Conservation (phyloP, 306 rosid species). For the Vachellia collinsii region DNA sequence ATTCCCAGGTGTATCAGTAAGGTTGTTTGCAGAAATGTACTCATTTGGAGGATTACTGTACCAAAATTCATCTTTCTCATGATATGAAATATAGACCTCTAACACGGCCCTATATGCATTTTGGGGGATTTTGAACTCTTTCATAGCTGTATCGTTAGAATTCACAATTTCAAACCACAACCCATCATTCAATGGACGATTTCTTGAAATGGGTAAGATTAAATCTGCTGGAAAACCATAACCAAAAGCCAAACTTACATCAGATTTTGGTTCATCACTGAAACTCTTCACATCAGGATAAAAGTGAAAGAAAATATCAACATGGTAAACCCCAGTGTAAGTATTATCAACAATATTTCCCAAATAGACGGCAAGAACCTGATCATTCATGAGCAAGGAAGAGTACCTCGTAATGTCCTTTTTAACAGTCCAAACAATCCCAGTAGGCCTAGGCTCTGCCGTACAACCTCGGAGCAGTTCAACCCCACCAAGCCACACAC, state of each 20-base stretch:
- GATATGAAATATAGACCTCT: constrained; percentile 90
- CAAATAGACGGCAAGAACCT: constrained; percentile 77
- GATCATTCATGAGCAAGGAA: constrained; percentile 58
- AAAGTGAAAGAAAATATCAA: constrained; percentile 62
- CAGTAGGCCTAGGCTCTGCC: constrained; percentile 80
- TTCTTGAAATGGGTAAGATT: constrained; percentile 76
- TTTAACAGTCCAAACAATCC: constrained; percentile 79
- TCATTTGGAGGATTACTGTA: constrained; percentile 70
- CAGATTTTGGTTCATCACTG: constrained; percentile 18
- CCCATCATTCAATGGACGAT: constrained; percentile 50
- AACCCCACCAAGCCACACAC: constrained; percentile 93
- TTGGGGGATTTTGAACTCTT: constrained; percentile 66
- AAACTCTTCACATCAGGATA: constrained; percentile 49
- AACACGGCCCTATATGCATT: constrained; percentile 85
- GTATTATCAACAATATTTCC: constrained; percentile 66
- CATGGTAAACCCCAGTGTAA: constrained; percentile 89
- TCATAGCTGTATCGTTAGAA: constrained; percentile 51
- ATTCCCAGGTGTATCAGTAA: constrained; percentile 34
- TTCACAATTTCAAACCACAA: constrained; percentile 42
- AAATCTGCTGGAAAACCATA: constrained; percentile 71
- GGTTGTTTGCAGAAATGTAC: constrained; percentile 63
- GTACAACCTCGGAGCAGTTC: constrained; percentile 92
- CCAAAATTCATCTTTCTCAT: constrained; percentile 94
- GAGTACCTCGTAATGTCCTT: constrained; percentile 88
- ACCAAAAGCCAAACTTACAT: constrained; percentile 34